Evolutionary conservation across 2,329 filamentous ascomycete species (phyloP).

Genomic region (Fusarium sp.): DNA sequence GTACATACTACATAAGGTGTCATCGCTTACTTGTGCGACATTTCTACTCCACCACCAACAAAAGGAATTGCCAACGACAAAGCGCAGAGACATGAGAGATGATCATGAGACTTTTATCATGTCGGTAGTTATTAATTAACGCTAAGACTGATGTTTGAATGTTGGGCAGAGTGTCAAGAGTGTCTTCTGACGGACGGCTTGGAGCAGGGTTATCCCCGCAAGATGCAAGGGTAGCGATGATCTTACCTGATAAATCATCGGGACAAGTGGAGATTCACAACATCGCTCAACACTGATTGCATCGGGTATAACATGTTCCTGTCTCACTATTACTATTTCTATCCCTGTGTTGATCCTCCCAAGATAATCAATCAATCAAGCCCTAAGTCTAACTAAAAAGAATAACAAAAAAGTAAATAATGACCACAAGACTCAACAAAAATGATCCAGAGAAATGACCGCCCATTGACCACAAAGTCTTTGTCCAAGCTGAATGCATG

Average conservation of each 20-base stretch:
- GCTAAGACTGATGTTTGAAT: too few relatives aligned
- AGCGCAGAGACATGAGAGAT: not conserved
- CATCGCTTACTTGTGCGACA: not conserved
- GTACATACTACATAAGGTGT: not conserved
- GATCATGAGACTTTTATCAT: not conserved
- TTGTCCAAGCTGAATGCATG: not conserved
- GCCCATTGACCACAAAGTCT: not conserved
- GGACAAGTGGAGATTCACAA: not conserved
- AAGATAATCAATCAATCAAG: not conserved
- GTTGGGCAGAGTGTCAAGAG: too few relatives aligned
- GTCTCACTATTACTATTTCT: not conserved
- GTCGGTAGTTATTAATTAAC: not conserved
- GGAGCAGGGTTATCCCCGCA: not conserved
- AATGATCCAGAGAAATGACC: not conserved
- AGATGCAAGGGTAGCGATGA: not conserved
- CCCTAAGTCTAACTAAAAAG: not conserved
- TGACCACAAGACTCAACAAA: not conserved
- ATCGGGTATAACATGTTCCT: not conserved
- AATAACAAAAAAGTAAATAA: conserved; percentile 6
- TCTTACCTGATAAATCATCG: not conserved
- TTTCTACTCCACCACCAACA: not conserved
- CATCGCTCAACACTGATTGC: not conserved
- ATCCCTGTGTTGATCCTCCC: not conserved
- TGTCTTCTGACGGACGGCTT: not conserved
- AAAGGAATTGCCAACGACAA: not conserved